Evolutionary conservation across 768 basidiomycete species (phyloP).

Genomic region (Tulasnella sp.): DNA sequence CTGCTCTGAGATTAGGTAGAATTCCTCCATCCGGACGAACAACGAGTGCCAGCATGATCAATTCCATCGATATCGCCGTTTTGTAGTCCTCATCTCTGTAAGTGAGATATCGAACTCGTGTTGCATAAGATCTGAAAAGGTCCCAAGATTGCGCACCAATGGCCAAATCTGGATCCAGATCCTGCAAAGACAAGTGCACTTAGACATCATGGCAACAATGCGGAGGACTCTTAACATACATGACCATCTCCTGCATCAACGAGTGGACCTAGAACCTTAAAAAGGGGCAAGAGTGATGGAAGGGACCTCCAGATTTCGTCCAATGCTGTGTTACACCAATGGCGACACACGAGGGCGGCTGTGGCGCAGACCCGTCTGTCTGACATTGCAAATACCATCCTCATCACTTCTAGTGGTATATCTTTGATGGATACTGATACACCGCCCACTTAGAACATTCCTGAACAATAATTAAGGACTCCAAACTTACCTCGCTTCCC

Average conservation of each 20-base stretch:
- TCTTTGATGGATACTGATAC: not conserved
- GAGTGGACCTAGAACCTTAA: slow-evolving; percentile 5
- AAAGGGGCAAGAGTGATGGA: not conserved
- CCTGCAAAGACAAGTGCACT: too few relatives aligned
- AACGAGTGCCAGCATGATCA: not conserved
- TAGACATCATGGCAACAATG: too few relatives aligned
- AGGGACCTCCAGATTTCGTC: slow-evolving; percentile 22
- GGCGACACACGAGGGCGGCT: not conserved
- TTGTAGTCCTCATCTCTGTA: not conserved
- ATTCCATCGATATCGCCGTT: not conserved
- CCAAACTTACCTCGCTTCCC: too few relatives aligned
- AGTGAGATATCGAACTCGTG: too few relatives aligned
- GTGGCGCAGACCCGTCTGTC: not conserved
- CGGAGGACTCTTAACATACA: too few relatives aligned
- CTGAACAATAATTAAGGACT: too few relatives aligned
- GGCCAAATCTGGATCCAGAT: too few relatives aligned
- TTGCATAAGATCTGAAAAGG: too few relatives aligned
- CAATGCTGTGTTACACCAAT: not conserved
- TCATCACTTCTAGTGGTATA: not conserved
- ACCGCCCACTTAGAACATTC: too few relatives aligned
- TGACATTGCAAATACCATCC: not conserved
- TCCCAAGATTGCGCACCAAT: too few relatives aligned
- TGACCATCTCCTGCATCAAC: too few relatives aligned
- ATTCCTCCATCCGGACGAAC: not conserved
- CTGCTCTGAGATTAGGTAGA: not conserved